Percentiles rank a stretch among this genome's conserved stretches.
phyloP scores from a whole-genome alignment of 768 basidiomycete species.

The Psilocybe cyanescens region DNA sequence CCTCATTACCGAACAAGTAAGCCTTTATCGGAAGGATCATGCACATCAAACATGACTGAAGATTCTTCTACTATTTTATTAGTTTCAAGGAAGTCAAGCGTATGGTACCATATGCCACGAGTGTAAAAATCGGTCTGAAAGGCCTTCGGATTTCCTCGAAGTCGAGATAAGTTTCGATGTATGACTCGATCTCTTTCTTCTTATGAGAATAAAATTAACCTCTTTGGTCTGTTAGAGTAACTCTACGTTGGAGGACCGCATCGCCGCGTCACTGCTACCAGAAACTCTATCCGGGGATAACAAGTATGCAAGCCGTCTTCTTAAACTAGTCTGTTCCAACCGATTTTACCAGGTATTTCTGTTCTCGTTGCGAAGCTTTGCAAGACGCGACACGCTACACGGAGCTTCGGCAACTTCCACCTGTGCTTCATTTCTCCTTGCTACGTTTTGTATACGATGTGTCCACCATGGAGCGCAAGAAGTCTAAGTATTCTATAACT shows the following conservation, averaged over 20 bases:
- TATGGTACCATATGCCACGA: constrained; percentile 80
- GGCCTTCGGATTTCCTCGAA: constrained; percentile 77
- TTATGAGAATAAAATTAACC: neutral
- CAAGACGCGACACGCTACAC: constrained; percentile 83
- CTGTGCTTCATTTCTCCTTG: constrained; percentile 89
- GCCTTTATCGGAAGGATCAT: neutral
- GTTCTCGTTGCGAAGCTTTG: constrained; percentile 71
- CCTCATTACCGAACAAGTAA: constrained; percentile 76
- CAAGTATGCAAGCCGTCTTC: constrained; percentile 44
- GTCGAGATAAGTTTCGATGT: constrained; percentile 87
- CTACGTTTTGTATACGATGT: constrained; percentile 93
- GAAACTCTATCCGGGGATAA: constrained; percentile 86
- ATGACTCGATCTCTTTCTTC: constrained; percentile 11
- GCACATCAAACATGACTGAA: neutral
- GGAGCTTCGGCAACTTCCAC: constrained; percentile 73
- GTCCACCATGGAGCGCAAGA: constrained; percentile 79
- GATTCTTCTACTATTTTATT: neutral
- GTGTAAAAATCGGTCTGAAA: constrained; percentile 74
- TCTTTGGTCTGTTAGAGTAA: constrained; percentile 53
- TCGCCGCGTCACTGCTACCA: constrained; percentile 64
- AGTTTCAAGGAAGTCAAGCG: constrained; percentile 89
- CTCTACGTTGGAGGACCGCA: constrained; percentile 72
- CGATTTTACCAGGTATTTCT: constrained; percentile 65
- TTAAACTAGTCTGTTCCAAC: neutral
- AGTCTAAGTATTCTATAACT: constrained; percentile 80